phyloP scores from a whole-genome alignment of 306 rosid genomes.

The Acacia crassicarpa region DNA sequence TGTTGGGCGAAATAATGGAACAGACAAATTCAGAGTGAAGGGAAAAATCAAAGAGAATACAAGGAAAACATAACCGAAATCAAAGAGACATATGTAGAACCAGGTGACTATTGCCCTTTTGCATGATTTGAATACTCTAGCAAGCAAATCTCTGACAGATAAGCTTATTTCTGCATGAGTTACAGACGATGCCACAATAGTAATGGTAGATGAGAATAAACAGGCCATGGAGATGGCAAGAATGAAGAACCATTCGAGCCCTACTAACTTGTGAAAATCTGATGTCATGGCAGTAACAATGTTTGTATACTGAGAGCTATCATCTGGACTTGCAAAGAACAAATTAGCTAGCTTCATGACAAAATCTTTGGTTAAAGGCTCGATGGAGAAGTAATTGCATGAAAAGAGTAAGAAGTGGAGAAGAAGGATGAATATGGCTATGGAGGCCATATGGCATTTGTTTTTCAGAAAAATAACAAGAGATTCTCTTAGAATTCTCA shows the following conservation, averaged over 20 bases:
- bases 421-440: not conserved
- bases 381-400: not conserved
- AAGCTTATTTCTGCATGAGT: not conserved
- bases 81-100: not conserved
- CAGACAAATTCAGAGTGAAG: not conserved
- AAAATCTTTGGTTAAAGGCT: not conserved
- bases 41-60: not conserved
- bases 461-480: not conserved
- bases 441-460: not conserved
- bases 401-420: not conserved
- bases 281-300: not conserved
- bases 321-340: not conserved
- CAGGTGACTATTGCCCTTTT: not conserved
- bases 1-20: not conserved
- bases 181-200: slow-evolving; percentile 8
- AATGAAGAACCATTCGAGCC: slow-evolving; percentile 22
- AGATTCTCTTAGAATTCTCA: not conserved
- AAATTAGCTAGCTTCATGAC: not conserved
- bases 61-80: not conserved
- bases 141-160: not conserved
- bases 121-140: not conserved
- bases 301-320: not conserved
- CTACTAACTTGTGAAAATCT: not conserved
- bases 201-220: slow-evolving; percentile 3
- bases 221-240: not conserved